phyloP scores from a whole-genome alignment of 1,284 basidiomycete species.

The Pholiota adiposa region DNA sequence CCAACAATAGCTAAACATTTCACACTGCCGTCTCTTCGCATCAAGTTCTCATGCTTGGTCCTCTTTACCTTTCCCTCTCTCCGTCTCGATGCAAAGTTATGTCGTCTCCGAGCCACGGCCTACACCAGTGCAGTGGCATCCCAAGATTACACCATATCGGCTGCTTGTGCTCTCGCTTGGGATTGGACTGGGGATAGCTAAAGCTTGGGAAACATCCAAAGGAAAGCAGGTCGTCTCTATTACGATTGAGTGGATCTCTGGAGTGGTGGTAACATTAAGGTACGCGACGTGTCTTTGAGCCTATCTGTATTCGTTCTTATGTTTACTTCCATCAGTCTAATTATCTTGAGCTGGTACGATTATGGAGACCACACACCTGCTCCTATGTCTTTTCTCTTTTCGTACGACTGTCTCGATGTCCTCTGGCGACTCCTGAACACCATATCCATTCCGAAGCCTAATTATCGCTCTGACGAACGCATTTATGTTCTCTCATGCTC shows the following conservation, averaged over 20 bases:
- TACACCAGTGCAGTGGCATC: too few species aligned
- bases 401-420: not conserved
- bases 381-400: not conserved
- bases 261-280: not conserved
- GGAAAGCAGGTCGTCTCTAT: not conserved
- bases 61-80: too few species aligned
- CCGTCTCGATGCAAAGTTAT: too few species aligned
- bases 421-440: not conserved
- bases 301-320: not conserved
- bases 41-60: too few species aligned
- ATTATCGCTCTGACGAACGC: not conserved
- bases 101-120: too few species aligned
- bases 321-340: not conserved
- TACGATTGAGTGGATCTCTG: not conserved
- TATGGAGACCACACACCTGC: not conserved
- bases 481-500: not conserved
- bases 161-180: not conserved
- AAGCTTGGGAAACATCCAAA: not conserved
- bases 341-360: not conserved
- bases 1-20: too few species aligned
- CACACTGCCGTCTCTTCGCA: too few species aligned
- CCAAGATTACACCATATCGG: not conserved
- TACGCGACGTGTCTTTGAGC: not conserved
- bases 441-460: not conserved
- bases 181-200: not conserved